Evolutionary conservation across 768 basidiomycete genomes (phyloP).

Genomic region (Lanmaoa rubissima): DNA sequence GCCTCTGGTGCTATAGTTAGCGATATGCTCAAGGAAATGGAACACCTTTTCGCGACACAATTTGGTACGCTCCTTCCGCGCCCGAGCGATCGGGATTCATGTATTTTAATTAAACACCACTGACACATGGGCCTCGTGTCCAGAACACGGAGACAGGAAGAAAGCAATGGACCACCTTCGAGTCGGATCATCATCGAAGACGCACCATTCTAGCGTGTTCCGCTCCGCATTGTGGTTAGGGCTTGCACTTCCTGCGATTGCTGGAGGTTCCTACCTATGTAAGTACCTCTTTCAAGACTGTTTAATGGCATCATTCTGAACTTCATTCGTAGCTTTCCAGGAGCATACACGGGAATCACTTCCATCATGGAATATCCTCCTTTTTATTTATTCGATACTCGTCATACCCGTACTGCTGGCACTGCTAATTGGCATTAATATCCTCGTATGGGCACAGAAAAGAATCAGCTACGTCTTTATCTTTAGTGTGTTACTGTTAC

Average conservation of each 20-base stretch:
- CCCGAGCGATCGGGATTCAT: neutral
- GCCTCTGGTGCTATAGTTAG: conserved; percentile 59
- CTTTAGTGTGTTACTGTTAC: conserved; percentile 52
- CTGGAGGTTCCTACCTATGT: conserved; percentile 64
- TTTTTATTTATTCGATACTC: conserved; percentile 77
- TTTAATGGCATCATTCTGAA: neutral
- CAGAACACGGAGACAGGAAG: conserved; percentile 74
- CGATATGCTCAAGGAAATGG: conserved; percentile 70
- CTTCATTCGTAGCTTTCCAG: conserved; percentile 48
- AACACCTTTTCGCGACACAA: conserved; percentile 68
- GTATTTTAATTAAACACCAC: neutral
- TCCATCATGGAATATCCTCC: conserved; percentile 68
- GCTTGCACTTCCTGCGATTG: conserved; percentile 64
- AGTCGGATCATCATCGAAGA: conserved; percentile 46
- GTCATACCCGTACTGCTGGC: conserved; percentile 73
- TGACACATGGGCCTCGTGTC: neutral
- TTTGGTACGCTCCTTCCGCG: conserved; percentile 58
- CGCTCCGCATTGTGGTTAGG: conserved; percentile 74
- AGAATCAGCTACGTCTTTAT: conserved; percentile 95
- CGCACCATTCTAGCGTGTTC: conserved; percentile 70
- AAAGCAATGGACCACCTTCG: conserved; percentile 69
- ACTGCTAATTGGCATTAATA: conserved; percentile 77
- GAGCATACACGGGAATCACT: conserved; percentile 49
- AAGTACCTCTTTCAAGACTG: neutral
- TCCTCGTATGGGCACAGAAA: conserved; percentile 70